A percentile compares a stretch with the other conserved stretches of the same genome.
Conservation (phyloP, 1,284 basidiomycete genomes). For the Neolentinus lepideus region DNA sequence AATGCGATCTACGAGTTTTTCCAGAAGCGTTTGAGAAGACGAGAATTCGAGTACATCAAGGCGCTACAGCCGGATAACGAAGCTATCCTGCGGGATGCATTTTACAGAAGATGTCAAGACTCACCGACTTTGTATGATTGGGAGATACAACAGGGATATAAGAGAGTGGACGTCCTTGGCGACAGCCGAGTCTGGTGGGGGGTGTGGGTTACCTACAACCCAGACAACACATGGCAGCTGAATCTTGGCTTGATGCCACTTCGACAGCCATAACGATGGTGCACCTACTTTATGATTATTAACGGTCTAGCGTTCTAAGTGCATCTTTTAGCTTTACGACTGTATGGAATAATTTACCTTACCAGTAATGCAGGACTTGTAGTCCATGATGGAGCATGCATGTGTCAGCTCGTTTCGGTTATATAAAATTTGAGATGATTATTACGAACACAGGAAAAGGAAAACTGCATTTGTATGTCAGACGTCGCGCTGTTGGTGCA, state of each 20-base stretch:
- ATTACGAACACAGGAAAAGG: too few species aligned
- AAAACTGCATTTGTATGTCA: too few species aligned
- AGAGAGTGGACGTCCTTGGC: conserved; percentile 29
- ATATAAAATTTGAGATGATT: too few species aligned
- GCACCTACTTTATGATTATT: background rate
- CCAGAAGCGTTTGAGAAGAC: conserved; percentile 21
- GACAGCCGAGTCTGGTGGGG: conserved; percentile 26
- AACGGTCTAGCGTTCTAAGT: background rate
- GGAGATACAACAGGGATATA: conserved; percentile 25
- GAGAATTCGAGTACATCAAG: conserved; percentile 21
- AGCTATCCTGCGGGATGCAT: conserved; percentile 18
- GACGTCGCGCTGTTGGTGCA: too few species aligned
- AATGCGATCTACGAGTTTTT: conserved; percentile 27
- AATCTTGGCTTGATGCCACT: conserved; percentile 19
- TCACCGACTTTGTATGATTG: conserved; percentile 19
- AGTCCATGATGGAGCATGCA: background rate
- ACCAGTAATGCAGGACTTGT: background rate
- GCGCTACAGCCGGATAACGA: conserved; percentile 15
- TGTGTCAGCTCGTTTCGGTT: too few species aligned
- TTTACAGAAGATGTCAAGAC: conserved; percentile 13
- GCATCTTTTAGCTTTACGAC: background rate
- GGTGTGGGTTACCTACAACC: conserved; percentile 21
- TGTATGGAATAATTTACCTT: background rate
- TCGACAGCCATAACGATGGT: conserved; percentile 3
- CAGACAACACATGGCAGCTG: conserved; percentile 23